Percentiles rank a stretch among this genome's conserved stretches.
Evolutionary conservation across 2,329 filamentous ascomycete genomes (phyloP).

Genomic region (Calonectria henricotiae): DNA sequence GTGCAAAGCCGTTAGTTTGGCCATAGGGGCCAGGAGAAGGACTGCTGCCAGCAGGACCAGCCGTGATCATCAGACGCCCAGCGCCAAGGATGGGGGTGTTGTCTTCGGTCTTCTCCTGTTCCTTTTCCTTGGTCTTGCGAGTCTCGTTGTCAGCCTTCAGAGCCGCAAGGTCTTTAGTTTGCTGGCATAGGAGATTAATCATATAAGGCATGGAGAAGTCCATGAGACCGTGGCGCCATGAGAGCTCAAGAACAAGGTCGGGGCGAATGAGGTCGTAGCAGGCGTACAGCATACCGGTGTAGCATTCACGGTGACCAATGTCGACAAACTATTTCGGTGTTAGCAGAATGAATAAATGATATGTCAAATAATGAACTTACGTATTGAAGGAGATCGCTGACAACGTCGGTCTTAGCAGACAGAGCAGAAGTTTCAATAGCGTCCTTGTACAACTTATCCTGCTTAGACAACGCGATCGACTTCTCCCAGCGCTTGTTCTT

Average conservation of each 20-base stretch:
- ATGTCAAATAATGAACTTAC: slow-evolving; percentile 74
- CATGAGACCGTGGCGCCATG: slow-evolving; percentile 93
- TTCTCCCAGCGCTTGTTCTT: slow-evolving; percentile 99
- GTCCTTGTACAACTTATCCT: slow-evolving; percentile 99
- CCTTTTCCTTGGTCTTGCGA: slow-evolving; percentile 83
- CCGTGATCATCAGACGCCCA: slow-evolving; percentile 94
- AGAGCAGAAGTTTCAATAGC: slow-evolving; percentile 98
- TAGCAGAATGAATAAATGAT: slow-evolving; percentile 50
- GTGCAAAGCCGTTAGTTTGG: slow-evolving; percentile 90
- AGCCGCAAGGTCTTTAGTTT: slow-evolving; percentile 86
- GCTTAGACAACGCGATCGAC: slow-evolving; percentile 96
- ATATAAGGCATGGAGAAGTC: slow-evolving; percentile 99
- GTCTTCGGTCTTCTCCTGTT: slow-evolving; percentile 88
- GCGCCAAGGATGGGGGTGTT: slow-evolving; percentile 94
- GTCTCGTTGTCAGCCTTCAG: slow-evolving; percentile 98
- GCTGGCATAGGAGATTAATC: slow-evolving; percentile 97
- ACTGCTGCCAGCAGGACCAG: slow-evolving; percentile 77
- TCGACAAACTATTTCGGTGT: slow-evolving; percentile 86
- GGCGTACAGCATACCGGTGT: slow-evolving; percentile 99
- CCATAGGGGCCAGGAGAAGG: slow-evolving; percentile 78
- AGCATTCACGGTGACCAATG: slow-evolving; percentile 98
- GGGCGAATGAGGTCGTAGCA: slow-evolving; percentile 98
- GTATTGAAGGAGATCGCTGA: slow-evolving; percentile 96
- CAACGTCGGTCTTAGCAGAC: slow-evolving; percentile 90
- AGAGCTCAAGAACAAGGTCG: slow-evolving; percentile 94